Evolutionary conservation across 768 basidiomycete genomes (phyloP), one percentile per base, ranked within the genome.

Genomic region (Mycena leptocephala): DNA sequence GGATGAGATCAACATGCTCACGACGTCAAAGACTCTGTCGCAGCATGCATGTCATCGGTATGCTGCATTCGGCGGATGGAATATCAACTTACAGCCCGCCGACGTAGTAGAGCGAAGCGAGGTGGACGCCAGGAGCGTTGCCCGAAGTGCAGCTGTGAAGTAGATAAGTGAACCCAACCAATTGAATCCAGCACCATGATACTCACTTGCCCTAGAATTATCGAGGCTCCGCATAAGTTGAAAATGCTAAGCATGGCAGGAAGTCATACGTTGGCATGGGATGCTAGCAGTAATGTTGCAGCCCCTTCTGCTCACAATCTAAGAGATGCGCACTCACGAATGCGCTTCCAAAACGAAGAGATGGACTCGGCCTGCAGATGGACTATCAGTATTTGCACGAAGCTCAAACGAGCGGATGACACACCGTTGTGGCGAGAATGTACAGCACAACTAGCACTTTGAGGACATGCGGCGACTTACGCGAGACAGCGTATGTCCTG

Each of bases 401-500:
- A 56, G 33, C 11, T 53, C 37, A 26, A 58, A 13, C 28, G 39
- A 46, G 41, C 37, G 30, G 28, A 76, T 6, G 32, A 33, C 70
- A 13, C 16, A 71, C 70, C 59, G 32, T 24, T 33, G 59, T 11
- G 43, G 30, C 30, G 14, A 51, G 3, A 37, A 76, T 28, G 64
- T 33, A 76, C 22, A 76, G 24, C 14, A 33, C 39, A 26, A 72
- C n/a, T 2, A 76, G 39, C 6, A 58, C 35, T 6, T 46, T n/a
- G 8, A 76, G 35, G 2, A 76, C 70, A 13, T 13, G 2, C 28
- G 75, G 75, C 28, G 62, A 71, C 33, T 67, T 72, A 9, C 70
- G 69, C 41, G 75, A 76, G 22, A 76, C 75, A 14, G 75, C 75
- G 56, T 76, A 76, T 41, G 75, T 76, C 33, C 74, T 75, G 35